phyloP scores from a whole-genome alignment of 352 stramenopile species.

The Phytophthora citrophthora region DNA sequence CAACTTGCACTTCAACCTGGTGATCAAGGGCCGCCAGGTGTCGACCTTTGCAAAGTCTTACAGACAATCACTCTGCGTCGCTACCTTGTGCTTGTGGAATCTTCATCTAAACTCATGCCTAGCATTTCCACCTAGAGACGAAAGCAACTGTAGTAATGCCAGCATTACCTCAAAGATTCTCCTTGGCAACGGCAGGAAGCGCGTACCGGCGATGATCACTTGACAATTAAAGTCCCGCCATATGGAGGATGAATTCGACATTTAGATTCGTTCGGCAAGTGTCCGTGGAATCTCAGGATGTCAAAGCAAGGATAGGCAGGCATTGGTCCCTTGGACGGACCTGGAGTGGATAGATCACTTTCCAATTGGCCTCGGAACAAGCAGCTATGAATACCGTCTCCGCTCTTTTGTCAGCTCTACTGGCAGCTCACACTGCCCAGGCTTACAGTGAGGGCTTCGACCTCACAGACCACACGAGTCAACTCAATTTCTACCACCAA shows the following conservation, averaged over 20 bases:
- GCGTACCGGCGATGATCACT: neutral
- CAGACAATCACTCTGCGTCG: neutral
- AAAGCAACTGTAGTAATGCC: conserved; percentile 13
- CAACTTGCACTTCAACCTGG: conserved; percentile 4
- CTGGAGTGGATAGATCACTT: conserved; percentile 16
- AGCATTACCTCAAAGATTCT: conserved; percentile 13
- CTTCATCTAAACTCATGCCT: too few species aligned
- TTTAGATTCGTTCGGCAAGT: conserved; percentile 18
- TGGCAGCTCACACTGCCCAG: conserved; percentile 8
- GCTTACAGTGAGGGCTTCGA: conserved; percentile 55
- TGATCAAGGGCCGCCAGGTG: neutral
- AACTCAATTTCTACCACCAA: conserved; percentile 66
- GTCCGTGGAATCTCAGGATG: conserved; percentile 13
- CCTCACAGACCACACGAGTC: conserved; percentile 63
- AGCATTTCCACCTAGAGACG: neutral
- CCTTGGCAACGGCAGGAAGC: neutral
- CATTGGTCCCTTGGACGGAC: neutral
- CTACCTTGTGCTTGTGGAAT: neutral
- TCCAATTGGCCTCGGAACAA: conserved; percentile 19
- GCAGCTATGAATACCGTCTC: conserved; percentile 43
- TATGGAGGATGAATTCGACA: neutral
- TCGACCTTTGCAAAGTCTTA: too few species aligned
- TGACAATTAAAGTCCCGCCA: conserved; percentile 3
- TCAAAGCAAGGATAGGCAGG: conserved; percentile 3
- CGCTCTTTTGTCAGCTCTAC: conserved; percentile 16